Base-by-base conservation (phyloP, 441 rosid genomes). In the Mallotus japonicus region DNA sequence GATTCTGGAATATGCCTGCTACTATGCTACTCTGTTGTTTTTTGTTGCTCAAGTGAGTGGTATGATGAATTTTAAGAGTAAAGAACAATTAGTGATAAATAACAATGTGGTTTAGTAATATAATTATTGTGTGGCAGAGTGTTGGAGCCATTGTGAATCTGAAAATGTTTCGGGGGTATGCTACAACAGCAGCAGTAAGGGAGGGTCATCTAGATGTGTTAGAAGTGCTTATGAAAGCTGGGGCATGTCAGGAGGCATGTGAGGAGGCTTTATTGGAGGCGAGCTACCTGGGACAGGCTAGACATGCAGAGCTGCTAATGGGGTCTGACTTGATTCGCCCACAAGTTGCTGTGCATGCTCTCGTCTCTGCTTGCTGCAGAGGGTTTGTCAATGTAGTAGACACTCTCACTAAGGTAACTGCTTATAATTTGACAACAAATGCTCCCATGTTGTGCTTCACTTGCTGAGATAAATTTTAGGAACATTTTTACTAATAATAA, bases 221-320 rank as follows among this genome's bases (percentile, higher is more conserved):
- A 80, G 92, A 93, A 80, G 83, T 86, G 78, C 82, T 95, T 76
- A 79, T 91, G 54, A 90, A 90, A 80, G 89, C 94, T 2, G 98
- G 97, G 55, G 97, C 96, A 62, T 89, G 90, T 74, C 99, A 90
- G 83, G 87, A 86, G 34, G 93, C 99, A 68, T 95, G 99, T 71
- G 98, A 95, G 86, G 98, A 93, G 81, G 96, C 96, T 73, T 77
- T 93, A 66, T 69, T 87, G 60, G 99, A 86, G 76, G 94, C 98
- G 20, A 85, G 97, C 85, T 87, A 82, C 75, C 87, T 88, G 37
- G 97, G 93, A 60, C 90, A 75, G 66, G 84, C 97, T 16, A 82
- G 83, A 79, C 76, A 75, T 10, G 85, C 85, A 42, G 94, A 86
- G 82, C 80, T 91, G 68, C 92, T 95, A 60, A 87, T 93, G 90